Evolutionary conservation across 371 early-diverging fungal genomes (phyloP), one percentile per base, ranked within the genome.

Genomic region (Funneliformis caledonium): DNA sequence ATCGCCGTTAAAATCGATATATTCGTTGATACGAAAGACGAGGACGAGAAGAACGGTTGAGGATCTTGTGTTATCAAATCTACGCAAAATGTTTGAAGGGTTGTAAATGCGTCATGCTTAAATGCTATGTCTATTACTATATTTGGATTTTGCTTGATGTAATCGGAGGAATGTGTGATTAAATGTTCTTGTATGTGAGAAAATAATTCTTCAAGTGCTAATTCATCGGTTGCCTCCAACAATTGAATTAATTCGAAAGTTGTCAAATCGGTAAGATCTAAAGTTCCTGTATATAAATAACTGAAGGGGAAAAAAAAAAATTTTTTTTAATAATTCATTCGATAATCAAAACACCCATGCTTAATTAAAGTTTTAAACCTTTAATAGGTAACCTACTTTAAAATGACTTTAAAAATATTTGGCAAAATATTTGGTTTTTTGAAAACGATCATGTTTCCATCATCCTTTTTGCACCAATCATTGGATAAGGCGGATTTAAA

Each of bases 351-450:
- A 26, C 26, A 26, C 26, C 26, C 26, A 26, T 26, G 26, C 26
- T 26, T 26, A 26, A 26, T 26, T 26, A 26, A 26, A 26, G 26
- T 26, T 26, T 26, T 26, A 26, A 26, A 26, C 26, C 26, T 26
- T 26, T 26, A 26, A 26, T 26, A 74, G 16, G 59, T 1, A 45
- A 76, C 59, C 19, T 76, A 76, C 77, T 64, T 64, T 64, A 76
- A 45, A 61, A 76, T 64, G 11, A 76, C 64, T 48, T 76, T 48
- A 45, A 76, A 62, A 31, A 64, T 45, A 62, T 48, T 76, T 22
- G 77, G 77, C 1, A 64, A 61, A 43, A 76, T 76, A 76, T 76
- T 76, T 22, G 61, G 61, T 31, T 76, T 76, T 47, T 60, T n/a
- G 45, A 76, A 43, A 47, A 42, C 45, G 2, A 74, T 74, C 2